phyloP scores from a whole-genome alignment of 2,329 filamentous ascomycete species.

The Venturiaceae sp. region DNA sequence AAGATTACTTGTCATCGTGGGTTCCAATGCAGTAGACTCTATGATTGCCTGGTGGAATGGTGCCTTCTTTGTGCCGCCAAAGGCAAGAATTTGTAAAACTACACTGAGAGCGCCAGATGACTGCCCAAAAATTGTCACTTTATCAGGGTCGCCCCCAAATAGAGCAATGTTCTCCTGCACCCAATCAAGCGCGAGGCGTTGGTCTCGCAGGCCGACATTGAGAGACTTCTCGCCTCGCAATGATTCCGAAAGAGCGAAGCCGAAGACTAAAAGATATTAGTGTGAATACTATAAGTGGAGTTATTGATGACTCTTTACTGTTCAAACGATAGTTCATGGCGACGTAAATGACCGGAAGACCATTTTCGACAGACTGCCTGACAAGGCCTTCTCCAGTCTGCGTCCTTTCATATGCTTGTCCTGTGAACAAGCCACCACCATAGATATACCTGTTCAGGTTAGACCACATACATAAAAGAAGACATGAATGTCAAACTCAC shows the following conservation, averaged over 20 bases:
- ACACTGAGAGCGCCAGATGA: conserved; percentile 27
- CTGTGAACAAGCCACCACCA: conserved; percentile 21
- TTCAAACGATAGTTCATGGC: conserved; percentile 33
- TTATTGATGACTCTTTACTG: conserved; percentile 10
- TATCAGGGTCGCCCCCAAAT: conserved; percentile 24
- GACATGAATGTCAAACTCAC: conserved; percentile 9
- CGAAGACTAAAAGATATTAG: conserved; percentile 24
- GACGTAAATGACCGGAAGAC: conserved; percentile 35
- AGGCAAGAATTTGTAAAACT: conserved; percentile 30
- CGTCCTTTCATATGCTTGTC: conserved; percentile 29
- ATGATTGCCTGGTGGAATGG: not conserved
- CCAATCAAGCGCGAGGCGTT: conserved; percentile 36
- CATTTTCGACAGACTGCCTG: conserved; percentile 17
- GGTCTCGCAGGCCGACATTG: conserved; percentile 32
- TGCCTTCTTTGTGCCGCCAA: conserved; percentile 19
- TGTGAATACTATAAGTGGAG: not conserved
- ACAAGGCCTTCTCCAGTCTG: conserved; percentile 23
- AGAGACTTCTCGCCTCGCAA: conserved; percentile 22
- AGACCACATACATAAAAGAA: not conserved
- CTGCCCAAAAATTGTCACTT: conserved; percentile 29
- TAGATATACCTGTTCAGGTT: conserved; percentile 47
- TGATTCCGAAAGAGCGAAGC: conserved; percentile 16
- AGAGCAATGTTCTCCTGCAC: conserved; percentile 31
- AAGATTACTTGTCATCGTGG: conserved; percentile 14
- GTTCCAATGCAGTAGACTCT: conserved; percentile 14